Evolutionary conservation across 2,329 filamentous ascomycete species (phyloP), one percentile per base, ranked within the genome.

Genomic region (Aspergillus sp.): DNA sequence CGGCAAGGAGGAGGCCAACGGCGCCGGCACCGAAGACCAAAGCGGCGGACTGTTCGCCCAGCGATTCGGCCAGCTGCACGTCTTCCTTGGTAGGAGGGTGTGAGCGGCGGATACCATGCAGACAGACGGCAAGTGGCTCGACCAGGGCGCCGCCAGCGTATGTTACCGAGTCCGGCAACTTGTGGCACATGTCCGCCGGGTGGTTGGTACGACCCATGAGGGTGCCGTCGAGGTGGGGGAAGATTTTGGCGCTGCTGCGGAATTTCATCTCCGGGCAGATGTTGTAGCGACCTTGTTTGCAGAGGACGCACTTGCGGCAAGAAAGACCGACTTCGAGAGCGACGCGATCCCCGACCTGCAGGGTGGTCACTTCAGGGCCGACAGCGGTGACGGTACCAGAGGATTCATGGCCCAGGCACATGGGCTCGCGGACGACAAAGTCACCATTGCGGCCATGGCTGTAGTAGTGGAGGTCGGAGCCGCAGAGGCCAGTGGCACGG

Each of bases 311-410:
- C 33, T 64, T 59, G 33, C 86, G 82, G 72, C 91, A 97, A 1
- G 90, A 88, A 41, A 88, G 79, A 40, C 91, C 91, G 10, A 94
- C 91, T 75, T 97, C 91, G 34, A 97, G 74, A n/a, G 91, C 90
- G 13, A 96, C 85, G 56, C 87, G 83, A 70, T 96, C 90, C 45
- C 90, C 90, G 8, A 76, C 62, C 53, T 79, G 71, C 50, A 95
- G 79, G 29, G 67, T 69, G 33, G 51, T 81, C 5, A 89, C 85
- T 9, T 71, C 72, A 1, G 76, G 63, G 13, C 89, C 90, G 33
- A 88, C 74, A 37, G 79, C 78, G 42, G 89, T 81, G 33, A 97
- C 76, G 27, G 87, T 85, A 46, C 90, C 90, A 7, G 88, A 79
- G 10, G 89, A 90, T 63, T 86, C 83, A 63, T 87, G 83, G 54